A percentile compares a stretch with the other conserved stretches of the same genome.
These are phyloP conservation scores for Allium cepa DNA, from an alignment of 106 monocot species.

Conservation along the genomic window DNA sequence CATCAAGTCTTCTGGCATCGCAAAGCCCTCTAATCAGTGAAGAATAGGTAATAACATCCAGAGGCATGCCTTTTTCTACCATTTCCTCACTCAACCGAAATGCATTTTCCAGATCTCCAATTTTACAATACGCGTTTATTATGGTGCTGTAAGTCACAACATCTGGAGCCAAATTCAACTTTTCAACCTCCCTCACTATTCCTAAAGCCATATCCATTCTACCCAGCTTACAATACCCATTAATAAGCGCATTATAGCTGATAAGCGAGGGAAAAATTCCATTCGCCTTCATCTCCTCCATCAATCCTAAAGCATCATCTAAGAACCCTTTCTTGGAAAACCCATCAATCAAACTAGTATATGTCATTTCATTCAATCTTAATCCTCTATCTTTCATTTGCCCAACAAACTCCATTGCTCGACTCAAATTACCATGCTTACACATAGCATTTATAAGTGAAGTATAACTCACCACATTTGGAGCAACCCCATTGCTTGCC, in stretches of 20 bases:
- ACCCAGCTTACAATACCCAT: conserved; percentile 59
- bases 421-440: conserved; percentile 56
- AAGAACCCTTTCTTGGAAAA: conserved; percentile 67
- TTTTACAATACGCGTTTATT: conserved; percentile 41
- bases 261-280: conserved; percentile 43
- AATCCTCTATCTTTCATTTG: conserved; percentile 66
- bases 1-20: conserved; percentile 41
- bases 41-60: conserved; percentile 61
- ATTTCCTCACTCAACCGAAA: conserved; percentile 55
- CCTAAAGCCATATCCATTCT: conserved; percentile 44
- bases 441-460: conserved; percentile 61
- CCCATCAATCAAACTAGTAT: conserved; percentile 69
- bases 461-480: conserved; percentile 70
- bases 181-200: conserved; percentile 46
- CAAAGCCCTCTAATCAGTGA: conserved; percentile 77
- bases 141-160: conserved; percentile 66
- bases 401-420: conserved; percentile 54
- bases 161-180: conserved; percentile 40
- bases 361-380: conserved; percentile 62
- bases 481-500: conserved; percentile 46
- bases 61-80: conserved; percentile 41
- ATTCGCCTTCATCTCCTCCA: conserved; percentile 59
- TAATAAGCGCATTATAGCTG: conserved; percentile 71
- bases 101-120: conserved; percentile 62
- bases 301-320: conserved; percentile 55